Conservation (phyloP, 2,329 filamentous ascomycete species). For the Akanthomyces uredinophilus region DNA sequence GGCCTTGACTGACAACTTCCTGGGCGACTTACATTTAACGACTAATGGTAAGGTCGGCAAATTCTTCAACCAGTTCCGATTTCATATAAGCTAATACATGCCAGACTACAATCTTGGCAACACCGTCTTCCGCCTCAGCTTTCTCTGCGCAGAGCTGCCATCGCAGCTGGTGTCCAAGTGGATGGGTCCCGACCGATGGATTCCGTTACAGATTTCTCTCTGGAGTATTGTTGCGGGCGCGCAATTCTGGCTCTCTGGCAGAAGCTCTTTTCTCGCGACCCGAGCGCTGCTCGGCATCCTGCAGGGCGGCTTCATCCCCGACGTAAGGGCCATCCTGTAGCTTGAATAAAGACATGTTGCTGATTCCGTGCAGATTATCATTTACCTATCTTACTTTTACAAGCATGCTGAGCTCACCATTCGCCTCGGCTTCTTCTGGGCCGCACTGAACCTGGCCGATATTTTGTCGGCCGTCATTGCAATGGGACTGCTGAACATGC, state of each 20-base stretch:
- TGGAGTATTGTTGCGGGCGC: slow-evolving; percentile 49
- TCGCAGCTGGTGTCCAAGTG: slow-evolving; percentile 56
- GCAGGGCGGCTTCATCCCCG: slow-evolving; percentile 44
- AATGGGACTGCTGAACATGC: slow-evolving; percentile 33
- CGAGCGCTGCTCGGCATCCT: slow-evolving; percentile 36
- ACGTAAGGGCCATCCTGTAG: slow-evolving; percentile 25
- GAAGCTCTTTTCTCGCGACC: slow-evolving; percentile 34
- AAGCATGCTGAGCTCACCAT: slow-evolving; percentile 64
- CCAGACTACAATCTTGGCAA: slow-evolving; percentile 31
- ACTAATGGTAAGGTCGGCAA: slow-evolving; percentile 31
- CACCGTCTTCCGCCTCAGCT: slow-evolving; percentile 28
- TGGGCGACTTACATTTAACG: slow-evolving; percentile 36
- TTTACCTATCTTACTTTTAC: slow-evolving; percentile 73
- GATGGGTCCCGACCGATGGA: slow-evolving; percentile 55
- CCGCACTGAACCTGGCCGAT: slow-evolving; percentile 52
- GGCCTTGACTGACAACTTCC: slow-evolving; percentile 44
- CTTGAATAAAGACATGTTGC: not conserved
- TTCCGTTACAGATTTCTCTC: slow-evolving; percentile 51
- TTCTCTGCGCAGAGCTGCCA: slow-evolving; percentile 41
- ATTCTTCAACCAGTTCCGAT: not conserved
- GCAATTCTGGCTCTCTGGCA: slow-evolving; percentile 39
- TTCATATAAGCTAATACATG: not conserved
- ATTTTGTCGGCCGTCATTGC: slow-evolving; percentile 38
- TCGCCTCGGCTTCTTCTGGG: slow-evolving; percentile 66
- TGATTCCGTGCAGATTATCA: slow-evolving; percentile 39